These are phyloP conservation scores for Cercospora berteroae DNA, from an alignment of 2,329 filamentous ascomycete species.

Conservation along the genomic window DNA sequence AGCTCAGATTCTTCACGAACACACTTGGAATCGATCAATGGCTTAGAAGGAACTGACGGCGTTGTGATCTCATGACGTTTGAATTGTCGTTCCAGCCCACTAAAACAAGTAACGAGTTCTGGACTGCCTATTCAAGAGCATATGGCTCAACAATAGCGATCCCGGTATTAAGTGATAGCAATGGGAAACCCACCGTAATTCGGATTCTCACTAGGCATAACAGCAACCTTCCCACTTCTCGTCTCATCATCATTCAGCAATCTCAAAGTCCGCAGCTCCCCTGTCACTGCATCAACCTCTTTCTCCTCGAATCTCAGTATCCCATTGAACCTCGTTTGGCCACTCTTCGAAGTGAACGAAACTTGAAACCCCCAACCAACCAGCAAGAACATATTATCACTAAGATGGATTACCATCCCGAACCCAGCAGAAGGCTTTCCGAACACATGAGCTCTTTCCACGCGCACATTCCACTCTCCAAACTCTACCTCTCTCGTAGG, in stretches of 20 bases:
- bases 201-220: conserved; percentile 58
- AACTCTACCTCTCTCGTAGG: conserved; percentile 37
- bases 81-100: too few species aligned
- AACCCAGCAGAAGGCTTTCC: conserved; percentile 44
- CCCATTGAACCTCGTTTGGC: conserved; percentile 43
- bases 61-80: too few species aligned
- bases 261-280: conserved; percentile 40
- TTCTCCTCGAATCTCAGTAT: conserved; percentile 47
- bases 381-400: conserved; percentile 43
- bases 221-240: conserved; percentile 47
- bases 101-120: too few species aligned
- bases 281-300: conserved; percentile 37
- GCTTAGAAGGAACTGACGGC: too few species aligned
- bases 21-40: too few species aligned
- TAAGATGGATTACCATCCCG: conserved; percentile 47
- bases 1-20: too few species aligned
- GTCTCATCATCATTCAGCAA: conserved; percentile 49
- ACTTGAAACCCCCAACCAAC: conserved; percentile 50
- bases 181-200: conserved; percentile 59
- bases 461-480: conserved; percentile 40
- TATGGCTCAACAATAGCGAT: conserved; percentile 38
- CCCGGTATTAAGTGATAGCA: conserved; percentile 50
- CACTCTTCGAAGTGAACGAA: conserved; percentile 34
- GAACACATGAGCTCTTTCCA: conserved; percentile 49
- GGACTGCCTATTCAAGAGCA: neutral